These are phyloP conservation scores for Termitomyces sp. DNA, from an alignment of 768 basidiomycete species.

Conservation along the genomic window DNA sequence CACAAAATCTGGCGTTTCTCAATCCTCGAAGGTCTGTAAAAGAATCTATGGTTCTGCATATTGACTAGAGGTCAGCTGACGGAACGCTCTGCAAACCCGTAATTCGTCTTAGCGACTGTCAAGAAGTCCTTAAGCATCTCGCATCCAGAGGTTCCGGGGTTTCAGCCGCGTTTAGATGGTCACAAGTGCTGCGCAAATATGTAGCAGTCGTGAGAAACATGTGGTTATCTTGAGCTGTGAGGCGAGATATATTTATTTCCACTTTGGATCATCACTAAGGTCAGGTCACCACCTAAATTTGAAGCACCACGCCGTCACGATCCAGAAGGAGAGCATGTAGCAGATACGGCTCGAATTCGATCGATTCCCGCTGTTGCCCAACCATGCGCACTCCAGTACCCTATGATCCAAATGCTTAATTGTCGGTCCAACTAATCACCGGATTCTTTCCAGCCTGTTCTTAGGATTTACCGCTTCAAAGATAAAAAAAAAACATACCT, in stretches of 20 bases:
- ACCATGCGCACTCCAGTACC: neutral
- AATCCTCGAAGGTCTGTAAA: too few relatives aligned
- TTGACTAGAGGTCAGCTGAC: neutral
- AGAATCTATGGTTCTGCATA: neutral
- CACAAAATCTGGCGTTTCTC: neutral
- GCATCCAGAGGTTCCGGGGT: neutral
- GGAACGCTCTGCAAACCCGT: neutral
- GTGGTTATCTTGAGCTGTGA: neutral
- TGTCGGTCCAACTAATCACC: constrained; percentile 6
- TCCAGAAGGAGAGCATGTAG: neutral
- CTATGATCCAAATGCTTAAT: neutral
- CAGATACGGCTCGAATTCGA: neutral
- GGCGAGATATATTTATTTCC: neutral
- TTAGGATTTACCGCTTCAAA: neutral
- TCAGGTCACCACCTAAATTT: too few relatives aligned
- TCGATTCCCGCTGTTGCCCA: neutral
- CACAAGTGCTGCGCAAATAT: neutral
- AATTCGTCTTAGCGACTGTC: neutral
- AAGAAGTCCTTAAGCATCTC: neutral
- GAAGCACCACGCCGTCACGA: neutral
- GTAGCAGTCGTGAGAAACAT: neutral
- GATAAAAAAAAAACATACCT: neutral
- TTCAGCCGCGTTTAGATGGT: neutral
- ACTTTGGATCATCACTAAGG: too few relatives aligned
- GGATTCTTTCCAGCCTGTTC: constrained; percentile 1